Conservation (phyloP, 2,329 filamentous ascomycete species). For the Epichloe festucae region DNA sequence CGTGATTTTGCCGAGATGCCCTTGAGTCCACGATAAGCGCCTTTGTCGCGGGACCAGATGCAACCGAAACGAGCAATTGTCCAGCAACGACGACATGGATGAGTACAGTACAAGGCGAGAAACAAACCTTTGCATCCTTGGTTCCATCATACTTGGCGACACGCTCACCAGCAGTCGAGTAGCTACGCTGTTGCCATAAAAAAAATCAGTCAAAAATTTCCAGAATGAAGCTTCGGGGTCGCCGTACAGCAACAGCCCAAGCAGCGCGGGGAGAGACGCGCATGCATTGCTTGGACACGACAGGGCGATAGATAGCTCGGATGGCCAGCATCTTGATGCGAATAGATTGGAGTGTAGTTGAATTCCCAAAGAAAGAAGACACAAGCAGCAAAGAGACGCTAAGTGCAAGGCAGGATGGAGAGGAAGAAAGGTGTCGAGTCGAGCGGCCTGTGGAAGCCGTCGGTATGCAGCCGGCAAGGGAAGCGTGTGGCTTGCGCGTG, state of each 20-base stretch:
- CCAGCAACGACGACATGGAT: neutral
- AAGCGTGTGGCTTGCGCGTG: slow-evolving; percentile 4
- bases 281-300: slow-evolving; percentile 66
- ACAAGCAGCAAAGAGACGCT: slow-evolving; percentile 13
- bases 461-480: slow-evolving; percentile 4
- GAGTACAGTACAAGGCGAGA: slow-evolving; percentile 6
- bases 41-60: neutral
- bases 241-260: slow-evolving; percentile 24
- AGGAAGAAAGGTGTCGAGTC: slow-evolving; percentile 1
- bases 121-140: slow-evolving; percentile 74
- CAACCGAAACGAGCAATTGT: neutral
- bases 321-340: slow-evolving; percentile 61
- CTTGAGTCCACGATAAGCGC: slow-evolving; percentile 3
- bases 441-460: slow-evolving; percentile 8
- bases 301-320: slow-evolving; percentile 57
- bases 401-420: slow-evolving; percentile 7
- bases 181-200: slow-evolving; percentile 43
- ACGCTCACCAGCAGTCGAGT: slow-evolving; percentile 50
- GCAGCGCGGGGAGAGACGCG: slow-evolving; percentile 49
- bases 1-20: slow-evolving; percentile 13
- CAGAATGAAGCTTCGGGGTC: slow-evolving; percentile 3
- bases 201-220: slow-evolving; percentile 1
- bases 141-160: slow-evolving; percentile 90
- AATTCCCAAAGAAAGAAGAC: slow-evolving; percentile 11
- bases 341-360: slow-evolving; percentile 6